Evolutionary conservation across 352 stramenopile genomes (phyloP).

Genomic region (Hyaloperonospora arabidopsidis): DNA sequence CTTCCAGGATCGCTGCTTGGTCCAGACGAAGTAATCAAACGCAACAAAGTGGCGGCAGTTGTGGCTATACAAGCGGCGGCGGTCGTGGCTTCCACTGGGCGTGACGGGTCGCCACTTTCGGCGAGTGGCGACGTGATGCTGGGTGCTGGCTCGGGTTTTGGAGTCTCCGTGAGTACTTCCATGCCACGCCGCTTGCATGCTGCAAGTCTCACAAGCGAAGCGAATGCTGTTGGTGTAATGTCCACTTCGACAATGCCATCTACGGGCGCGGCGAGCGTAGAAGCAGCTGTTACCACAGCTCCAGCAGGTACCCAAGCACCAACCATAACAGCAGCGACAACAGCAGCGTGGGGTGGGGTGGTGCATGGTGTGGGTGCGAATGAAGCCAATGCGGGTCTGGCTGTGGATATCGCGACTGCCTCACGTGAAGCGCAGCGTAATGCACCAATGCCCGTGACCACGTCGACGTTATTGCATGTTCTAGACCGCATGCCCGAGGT

Average conservation of each 20-base stretch:
- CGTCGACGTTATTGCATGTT: slow-evolving; percentile 70
- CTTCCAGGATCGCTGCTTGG: slow-evolving; percentile 42
- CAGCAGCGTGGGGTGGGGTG: slow-evolving; percentile 32
- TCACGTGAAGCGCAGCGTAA: slow-evolving; percentile 14
- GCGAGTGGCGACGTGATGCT: slow-evolving; percentile 45
- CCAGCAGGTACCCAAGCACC: slow-evolving; percentile 6
- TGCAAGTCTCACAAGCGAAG: slow-evolving; percentile 28
- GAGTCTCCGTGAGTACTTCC: slow-evolving; percentile 25
- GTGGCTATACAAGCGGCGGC: slow-evolving; percentile 65
- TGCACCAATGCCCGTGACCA: slow-evolving; percentile 59
- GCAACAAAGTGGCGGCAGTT: slow-evolving; percentile 72
- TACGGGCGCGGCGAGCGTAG: slow-evolving; percentile 6
- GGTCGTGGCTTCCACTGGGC: slow-evolving; percentile 47
- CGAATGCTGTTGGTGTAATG: slow-evolving; percentile 16
- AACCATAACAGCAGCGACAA: slow-evolving; percentile 9
- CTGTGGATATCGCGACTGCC: slow-evolving; percentile 13
- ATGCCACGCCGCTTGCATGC: slow-evolving; percentile 38
- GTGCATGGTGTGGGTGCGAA: slow-evolving; percentile 20
- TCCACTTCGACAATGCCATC: slow-evolving; percentile 9
- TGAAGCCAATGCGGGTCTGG: slow-evolving; percentile 7
- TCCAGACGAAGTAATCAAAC: slow-evolving; percentile 82
- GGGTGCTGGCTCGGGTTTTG: slow-evolving; percentile 39
- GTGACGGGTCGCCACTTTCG: slow-evolving; percentile 40
- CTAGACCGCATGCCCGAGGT: slow-evolving; percentile 84
- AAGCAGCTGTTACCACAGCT: slow-evolving; percentile 5